phyloP scores from a whole-genome alignment of 805 yeast species.

The Clavispora carvajalis region DNA sequence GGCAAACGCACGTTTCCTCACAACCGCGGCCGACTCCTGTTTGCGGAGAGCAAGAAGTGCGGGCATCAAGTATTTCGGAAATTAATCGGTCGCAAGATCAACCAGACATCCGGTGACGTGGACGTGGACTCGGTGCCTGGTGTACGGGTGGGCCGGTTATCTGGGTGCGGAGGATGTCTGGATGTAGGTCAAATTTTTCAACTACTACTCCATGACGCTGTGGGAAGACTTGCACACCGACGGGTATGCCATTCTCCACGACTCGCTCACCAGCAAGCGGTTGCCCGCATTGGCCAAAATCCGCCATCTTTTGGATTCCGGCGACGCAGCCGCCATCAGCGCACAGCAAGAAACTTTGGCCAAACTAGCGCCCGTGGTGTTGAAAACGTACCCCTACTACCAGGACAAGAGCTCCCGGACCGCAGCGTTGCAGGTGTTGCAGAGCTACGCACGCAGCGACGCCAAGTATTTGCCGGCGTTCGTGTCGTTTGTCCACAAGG shows the following conservation, averaged over 20 bases:
- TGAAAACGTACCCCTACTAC: slow-evolving; percentile 47
- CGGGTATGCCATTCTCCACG: slow-evolving; percentile 17
- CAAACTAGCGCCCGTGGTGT: slow-evolving; percentile 23
- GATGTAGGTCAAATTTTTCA: neutral
- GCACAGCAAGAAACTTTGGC: slow-evolving; percentile 14
- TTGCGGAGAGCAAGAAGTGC: too few species aligned
- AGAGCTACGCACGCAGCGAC: slow-evolving; percentile 26
- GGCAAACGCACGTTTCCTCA: too few species aligned
- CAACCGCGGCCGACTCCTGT: too few species aligned
- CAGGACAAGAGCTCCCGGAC: slow-evolving; percentile 46
- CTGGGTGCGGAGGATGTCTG: too few species aligned
- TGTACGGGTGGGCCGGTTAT: too few species aligned
- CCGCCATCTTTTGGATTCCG: slow-evolving; percentile 18
- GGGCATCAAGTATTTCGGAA: too few species aligned
- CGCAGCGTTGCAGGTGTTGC: slow-evolving; percentile 37
- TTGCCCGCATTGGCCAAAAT: slow-evolving; percentile 28
- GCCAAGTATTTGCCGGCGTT: slow-evolving; percentile 31
- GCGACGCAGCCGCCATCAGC: slow-evolving; percentile 1
- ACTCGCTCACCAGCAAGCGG: slow-evolving; percentile 34
- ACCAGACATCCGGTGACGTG: too few species aligned
- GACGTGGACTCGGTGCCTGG: too few species aligned
- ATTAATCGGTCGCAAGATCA: too few species aligned
- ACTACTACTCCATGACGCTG: slow-evolving; percentile 1
- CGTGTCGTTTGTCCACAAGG: slow-evolving; percentile 33
- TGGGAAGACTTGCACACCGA: slow-evolving; percentile 17